Evolutionary conservation across 1,284 basidiomycete genomes (phyloP), one percentile per base, ranked within the genome.

Genomic region (Coniferiporia sulphurascens): DNA sequence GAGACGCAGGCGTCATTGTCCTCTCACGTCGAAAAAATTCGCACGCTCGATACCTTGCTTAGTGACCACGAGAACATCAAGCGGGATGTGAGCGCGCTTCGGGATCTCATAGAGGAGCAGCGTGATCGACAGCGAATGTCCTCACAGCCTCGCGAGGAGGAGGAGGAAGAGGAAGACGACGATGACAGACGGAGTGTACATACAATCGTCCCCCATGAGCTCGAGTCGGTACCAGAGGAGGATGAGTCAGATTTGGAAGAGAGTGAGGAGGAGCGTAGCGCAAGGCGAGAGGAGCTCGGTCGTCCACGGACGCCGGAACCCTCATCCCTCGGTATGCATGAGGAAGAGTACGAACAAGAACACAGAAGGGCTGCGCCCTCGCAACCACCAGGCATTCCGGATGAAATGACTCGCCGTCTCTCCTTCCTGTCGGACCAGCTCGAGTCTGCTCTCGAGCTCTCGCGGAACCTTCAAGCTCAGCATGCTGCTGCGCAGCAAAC

Each of bases 61-160:
- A 81, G 91, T 0, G 94, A 98, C 71, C 93, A 98, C 67, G 93
- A 97, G 60, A 78, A 76, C 8, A 85, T 98, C 70, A 91, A 91
- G 71, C 78, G 79, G 38, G 94, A 99, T 68, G 85, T 99, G 2
- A 76, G 81, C 38, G 75, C 78, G 1, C 76, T 95, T 56, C 77
- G 87, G 13, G 85, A 89, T 56, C 75, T 91, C 67, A 84, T 94
- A 74, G 85, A 86, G 63, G 78, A 81, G 58, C 78, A 77, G 32
- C 68, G 67, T 52, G 65, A 67, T 48, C 64, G 63, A 58, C 68
- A 62, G 48, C 67, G 65, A 22, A 61, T 70, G 48, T 56, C 61
- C 34, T 66, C 69, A 50, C 70, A 70, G 13, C 67, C 52, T 45
- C 64, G 65, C 12, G 68, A 68, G 58, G 65, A 69, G 22, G 68